Evolutionary conservation across 495 filamentous ascomycete species (phyloP), one percentile per base, ranked within the genome.

Genomic region (Penicillium herquei): DNA sequence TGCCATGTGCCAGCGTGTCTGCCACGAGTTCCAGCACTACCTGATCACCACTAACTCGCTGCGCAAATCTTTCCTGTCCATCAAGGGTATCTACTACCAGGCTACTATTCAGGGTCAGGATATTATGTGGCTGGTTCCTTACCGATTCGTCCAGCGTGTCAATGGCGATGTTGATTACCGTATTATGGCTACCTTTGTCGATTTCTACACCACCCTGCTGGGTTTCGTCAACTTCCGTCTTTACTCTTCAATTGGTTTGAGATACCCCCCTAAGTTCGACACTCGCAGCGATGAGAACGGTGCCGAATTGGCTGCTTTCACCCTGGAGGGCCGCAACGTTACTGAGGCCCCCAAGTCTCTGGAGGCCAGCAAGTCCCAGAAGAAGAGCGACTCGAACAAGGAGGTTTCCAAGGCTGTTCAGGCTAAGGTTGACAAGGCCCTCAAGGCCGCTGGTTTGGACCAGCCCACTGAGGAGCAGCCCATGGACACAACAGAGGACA

Each of bases 71-170:
- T 98, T 98, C 76, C 79, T 98, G 49, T 96, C 91, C 1, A 98
- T 98, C 72, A 98, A 98, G 79, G 94, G 94, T 66, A 97, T 98
- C 64, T 98, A 98, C 75, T 98, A 98, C 74, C 95, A 98, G 77
- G 95, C 92, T 7, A 98, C 89, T 44, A 93, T 98, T 47, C 91
- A 96, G 67, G 93, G 93, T n/a, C 93, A 98, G 71, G 94, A 98
- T 62, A 87, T 98, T 48, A 78, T 98, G 67, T 98, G 94, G 94
- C 78, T 98, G 16, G 94, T 96, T 3, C 94, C 94, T 2, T 98
- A 98, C 76, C 87, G 88, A 58, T 98, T 98, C 72, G 96, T 96
- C 59, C 95, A 97, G 75, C 77, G 87, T 56, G 84, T 96, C 32
- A 91, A 92, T 21, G 89, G 86, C 12, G 94, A 98, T 71, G 86